Conservation (phyloP, 1,139 yeast genomes). For the Scheffersomyces titani region DNA sequence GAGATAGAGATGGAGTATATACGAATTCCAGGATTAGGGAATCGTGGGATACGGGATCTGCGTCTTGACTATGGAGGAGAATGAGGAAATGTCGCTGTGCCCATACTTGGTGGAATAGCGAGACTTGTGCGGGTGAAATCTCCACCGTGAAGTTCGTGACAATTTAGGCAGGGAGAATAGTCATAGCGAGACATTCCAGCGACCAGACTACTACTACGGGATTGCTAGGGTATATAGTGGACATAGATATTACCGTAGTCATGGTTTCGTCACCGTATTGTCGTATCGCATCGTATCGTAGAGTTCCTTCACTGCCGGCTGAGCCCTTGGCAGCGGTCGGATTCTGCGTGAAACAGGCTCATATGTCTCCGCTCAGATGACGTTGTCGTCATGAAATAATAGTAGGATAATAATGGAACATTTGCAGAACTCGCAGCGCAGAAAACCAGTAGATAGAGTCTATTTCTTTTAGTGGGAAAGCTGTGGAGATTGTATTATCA, state of each 20-base stretch:
- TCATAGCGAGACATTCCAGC: not conserved
- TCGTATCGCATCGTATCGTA: not conserved
- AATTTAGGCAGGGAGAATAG: too few relatives aligned
- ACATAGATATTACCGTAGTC: not conserved
- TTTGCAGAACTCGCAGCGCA: not conserved
- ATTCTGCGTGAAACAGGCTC: not conserved
- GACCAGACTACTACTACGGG: too few relatives aligned
- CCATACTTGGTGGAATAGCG: not conserved
- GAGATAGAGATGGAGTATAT: not conserved
- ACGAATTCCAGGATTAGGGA: not conserved
- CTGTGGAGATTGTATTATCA: not conserved
- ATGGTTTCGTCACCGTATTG: not conserved
- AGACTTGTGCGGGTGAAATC: not conserved
- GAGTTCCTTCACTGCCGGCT: not conserved
- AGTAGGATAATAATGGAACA: not conserved
- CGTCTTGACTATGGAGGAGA: not conserved
- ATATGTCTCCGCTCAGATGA: not conserved
- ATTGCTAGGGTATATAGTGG: not conserved
- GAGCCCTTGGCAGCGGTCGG: not conserved
- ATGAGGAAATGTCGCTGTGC: not conserved
- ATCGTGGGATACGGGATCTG: not conserved
- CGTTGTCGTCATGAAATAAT: not conserved
- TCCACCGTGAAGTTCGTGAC: not conserved
- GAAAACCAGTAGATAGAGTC: not conserved
- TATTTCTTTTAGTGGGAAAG: not conserved